Conservation (phyloP, 306 rosid species). For the Sicyos edulis region DNA sequence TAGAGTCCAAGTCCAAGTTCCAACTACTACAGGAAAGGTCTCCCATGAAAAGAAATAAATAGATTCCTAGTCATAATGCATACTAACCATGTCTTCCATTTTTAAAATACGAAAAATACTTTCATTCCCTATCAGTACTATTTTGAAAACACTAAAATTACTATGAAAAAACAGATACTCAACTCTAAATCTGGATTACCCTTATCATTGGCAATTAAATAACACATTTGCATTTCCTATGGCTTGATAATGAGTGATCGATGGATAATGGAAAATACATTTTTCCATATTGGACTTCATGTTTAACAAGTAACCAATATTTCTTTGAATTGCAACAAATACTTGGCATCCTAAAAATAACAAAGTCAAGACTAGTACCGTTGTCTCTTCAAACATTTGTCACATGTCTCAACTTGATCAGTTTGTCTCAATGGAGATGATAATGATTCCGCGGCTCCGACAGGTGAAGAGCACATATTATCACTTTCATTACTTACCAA, state of each 20-base stretch:
- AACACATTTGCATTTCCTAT: constrained; percentile 5
- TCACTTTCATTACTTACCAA: constrained; percentile 31
- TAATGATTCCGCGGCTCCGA: constrained; percentile 27
- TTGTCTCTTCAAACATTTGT: constrained; percentile 37
- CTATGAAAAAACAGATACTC: not conserved
- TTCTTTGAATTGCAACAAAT: not conserved
- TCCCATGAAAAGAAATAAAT: not conserved
- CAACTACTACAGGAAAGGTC: not conserved
- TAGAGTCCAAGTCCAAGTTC: not conserved
- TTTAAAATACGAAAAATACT: not conserved
- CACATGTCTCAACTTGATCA: constrained; percentile 27
- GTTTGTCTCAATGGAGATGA: constrained; percentile 22
- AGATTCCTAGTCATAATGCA: not conserved
- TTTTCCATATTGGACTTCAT: not conserved
- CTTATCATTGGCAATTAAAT: constrained; percentile 1
- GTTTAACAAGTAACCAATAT: not conserved
- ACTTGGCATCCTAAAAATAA: constrained; percentile 7
- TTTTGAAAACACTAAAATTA: not conserved
- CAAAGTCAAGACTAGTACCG: constrained; percentile 37
- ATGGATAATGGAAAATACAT: not conserved
- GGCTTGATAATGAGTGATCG: not conserved
- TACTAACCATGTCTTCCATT: not conserved
- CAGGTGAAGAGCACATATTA: constrained; percentile 28
- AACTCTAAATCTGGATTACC: not conserved
- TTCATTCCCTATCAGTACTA: not conserved